A percentile compares a stretch with the other conserved stretches of the same genome.
Conservation (phyloP, 352 stramenopile species). For the Phytopythium vexans region DNA sequence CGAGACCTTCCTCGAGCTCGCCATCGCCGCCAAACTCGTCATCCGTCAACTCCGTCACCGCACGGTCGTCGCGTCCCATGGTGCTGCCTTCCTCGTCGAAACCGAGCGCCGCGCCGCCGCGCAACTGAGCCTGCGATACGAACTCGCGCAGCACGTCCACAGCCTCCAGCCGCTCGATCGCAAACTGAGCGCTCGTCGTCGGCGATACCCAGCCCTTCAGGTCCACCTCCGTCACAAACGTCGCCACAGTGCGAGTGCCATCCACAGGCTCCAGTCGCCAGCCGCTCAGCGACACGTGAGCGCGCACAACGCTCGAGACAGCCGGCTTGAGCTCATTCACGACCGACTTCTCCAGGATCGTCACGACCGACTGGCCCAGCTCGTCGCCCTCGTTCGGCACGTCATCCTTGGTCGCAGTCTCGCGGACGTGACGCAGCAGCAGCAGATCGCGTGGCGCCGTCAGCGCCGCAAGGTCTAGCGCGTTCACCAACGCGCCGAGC, state of each 20-base stretch:
- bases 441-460: conserved; percentile 62
- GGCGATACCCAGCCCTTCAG: conserved; percentile 46
- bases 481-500: conserved; percentile 39
- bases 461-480: conserved; percentile 47
- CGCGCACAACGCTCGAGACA: conserved; percentile 36
- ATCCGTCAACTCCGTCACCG: conserved; percentile 22
- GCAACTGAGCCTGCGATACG: conserved; percentile 53
- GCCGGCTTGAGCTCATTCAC: conserved; percentile 67
- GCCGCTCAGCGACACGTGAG: conserved; percentile 59
- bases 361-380: conserved; percentile 53
- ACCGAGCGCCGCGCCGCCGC: conserved; percentile 38
- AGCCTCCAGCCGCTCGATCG: conserved; percentile 57
- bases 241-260: conserved; percentile 51
- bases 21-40: conserved; percentile 5
- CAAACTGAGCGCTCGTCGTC: conserved; percentile 42
- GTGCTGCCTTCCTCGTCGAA: conserved; percentile 33
- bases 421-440: conserved; percentile 70
- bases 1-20: background rate
- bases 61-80: conserved; percentile 29
- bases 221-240: conserved; percentile 75
- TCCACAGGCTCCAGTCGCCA: conserved; percentile 77
- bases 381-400: conserved; percentile 40
- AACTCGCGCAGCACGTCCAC: conserved; percentile 63
- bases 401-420: conserved; percentile 38
- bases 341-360: conserved; percentile 81